phyloP scores from a whole-genome alignment of 805 yeast genomes.

The Schwanniomyces sp. region DNA sequence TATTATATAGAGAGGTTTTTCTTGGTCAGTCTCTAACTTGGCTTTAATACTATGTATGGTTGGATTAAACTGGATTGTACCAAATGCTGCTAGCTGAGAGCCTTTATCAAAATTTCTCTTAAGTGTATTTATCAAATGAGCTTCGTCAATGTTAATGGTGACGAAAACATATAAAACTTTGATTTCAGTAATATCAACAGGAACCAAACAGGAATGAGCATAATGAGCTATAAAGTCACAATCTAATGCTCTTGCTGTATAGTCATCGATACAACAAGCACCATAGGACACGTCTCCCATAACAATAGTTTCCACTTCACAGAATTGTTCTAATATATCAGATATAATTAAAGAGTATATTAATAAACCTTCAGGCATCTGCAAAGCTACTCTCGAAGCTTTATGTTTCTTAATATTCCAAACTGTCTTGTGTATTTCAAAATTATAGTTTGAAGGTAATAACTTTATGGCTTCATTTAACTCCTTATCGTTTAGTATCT shows the following conservation, averaged over 20 bases:
- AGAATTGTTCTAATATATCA: constrained; percentile 90
- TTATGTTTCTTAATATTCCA: constrained; percentile 81
- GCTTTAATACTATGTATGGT: constrained; percentile 78
- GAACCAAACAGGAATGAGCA: constrained; percentile 96
- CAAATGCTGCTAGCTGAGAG: constrained; percentile 76
- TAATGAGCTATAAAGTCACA: constrained; percentile 96
- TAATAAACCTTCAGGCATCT: constrained; percentile 95
- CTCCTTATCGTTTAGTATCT: constrained; percentile 75
- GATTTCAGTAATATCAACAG: constrained; percentile 86
- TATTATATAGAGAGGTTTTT: constrained; percentile 55
- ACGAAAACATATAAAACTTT: constrained; percentile 95
- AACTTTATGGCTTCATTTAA: constrained; percentile 80
- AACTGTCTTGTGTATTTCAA: constrained; percentile 92
- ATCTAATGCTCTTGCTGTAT: constrained; percentile 85
- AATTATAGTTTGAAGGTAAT: constrained; percentile 88
- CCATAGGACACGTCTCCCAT: constrained; percentile 99
- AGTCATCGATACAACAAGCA: constrained; percentile 97
- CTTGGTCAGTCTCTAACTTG: constrained; percentile 51
- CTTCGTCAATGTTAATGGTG: constrained; percentile 84
- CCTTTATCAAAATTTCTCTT: constrained; percentile 66
- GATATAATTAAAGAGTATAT: constrained; percentile 87
- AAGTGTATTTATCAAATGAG: constrained; percentile 76
- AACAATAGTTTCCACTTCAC: constrained; percentile 80
- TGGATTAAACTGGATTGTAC: constrained; percentile 97
- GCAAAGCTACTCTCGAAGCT: constrained; percentile 86